Evolutionary conservation across 305 asterid genomes (phyloP).

Genomic region (Rubia peregrina): DNA sequence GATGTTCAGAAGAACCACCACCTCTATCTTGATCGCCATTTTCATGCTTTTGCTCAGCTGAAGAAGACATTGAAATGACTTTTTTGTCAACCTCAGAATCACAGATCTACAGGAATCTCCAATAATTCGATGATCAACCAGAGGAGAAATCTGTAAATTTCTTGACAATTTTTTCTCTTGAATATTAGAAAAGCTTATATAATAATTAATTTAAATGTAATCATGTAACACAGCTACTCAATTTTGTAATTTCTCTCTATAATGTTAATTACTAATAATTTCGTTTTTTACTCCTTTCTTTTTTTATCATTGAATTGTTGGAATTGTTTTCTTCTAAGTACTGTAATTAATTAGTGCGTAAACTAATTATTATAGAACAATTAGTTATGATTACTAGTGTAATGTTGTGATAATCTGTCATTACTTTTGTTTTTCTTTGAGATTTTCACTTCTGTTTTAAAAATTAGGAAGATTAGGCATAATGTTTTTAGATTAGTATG

Average conservation of each 20-base stretch:
- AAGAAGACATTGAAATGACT: slow-evolving; percentile 6
- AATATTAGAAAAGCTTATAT: slow-evolving; percentile 8
- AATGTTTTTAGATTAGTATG: too few species aligned
- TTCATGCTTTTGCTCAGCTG: slow-evolving; percentile 19
- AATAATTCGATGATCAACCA: neutral
- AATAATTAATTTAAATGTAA: slow-evolving; percentile 3
- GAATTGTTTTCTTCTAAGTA: neutral
- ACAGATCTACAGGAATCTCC: slow-evolving; percentile 28
- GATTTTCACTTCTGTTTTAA: too few species aligned
- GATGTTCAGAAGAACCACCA: slow-evolving; percentile 12
- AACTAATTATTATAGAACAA: neutral
- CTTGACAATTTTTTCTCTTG: slow-evolving; percentile 23
- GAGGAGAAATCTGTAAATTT: slow-evolving; percentile 42
- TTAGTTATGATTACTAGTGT: neutral
- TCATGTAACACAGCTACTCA: slow-evolving; percentile 27
- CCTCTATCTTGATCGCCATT: slow-evolving; percentile 23
- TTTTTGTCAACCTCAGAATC: slow-evolving; percentile 11
- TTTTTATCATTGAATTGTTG: neutral
- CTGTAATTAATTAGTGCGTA: neutral
- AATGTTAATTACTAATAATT: slow-evolving; percentile 16
- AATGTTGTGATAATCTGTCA: neutral
- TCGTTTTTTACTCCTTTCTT: neutral
- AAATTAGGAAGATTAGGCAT: too few species aligned
- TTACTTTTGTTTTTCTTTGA: too few species aligned
- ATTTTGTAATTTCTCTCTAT: slow-evolving; percentile 20